Conservation (phyloP, 2,329 filamentous ascomycete species). For the Arthrobotrys megalospora region DNA sequence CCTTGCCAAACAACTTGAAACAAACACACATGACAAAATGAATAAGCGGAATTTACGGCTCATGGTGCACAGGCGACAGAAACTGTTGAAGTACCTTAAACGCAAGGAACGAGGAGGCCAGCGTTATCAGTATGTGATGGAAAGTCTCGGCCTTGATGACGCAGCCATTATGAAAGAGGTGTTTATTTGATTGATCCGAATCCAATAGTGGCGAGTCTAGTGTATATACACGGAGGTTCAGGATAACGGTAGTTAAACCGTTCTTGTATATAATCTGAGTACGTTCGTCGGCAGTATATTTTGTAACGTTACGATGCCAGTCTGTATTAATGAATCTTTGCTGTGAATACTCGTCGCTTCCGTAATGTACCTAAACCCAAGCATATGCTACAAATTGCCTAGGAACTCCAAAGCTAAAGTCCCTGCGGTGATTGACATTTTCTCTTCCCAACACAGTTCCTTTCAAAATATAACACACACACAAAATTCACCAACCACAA, state of each 20-base stretch:
- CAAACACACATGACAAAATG: conserved; percentile 85
- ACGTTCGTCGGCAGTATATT: not conserved
- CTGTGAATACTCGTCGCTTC: too few species aligned
- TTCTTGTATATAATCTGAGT: conserved; percentile 4
- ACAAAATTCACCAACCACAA: not conserved
- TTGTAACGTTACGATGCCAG: too few species aligned
- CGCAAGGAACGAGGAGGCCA: conserved; percentile 90
- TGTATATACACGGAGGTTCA: not conserved
- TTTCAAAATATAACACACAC: conserved; percentile 15
- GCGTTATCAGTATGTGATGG: conserved; percentile 87
- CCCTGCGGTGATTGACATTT: not conserved
- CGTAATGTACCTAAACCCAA: too few species aligned
- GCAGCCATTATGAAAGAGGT: conserved; percentile 63
- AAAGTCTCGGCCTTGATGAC: conserved; percentile 80
- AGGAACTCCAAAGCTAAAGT: not conserved
- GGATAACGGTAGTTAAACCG: too few species aligned
- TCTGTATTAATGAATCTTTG: too few species aligned
- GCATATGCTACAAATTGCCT: not conserved
- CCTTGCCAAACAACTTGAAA: conserved; percentile 79
- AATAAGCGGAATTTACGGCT: conserved; percentile 92
- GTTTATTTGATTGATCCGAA: conserved; percentile 59
- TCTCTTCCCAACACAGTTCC: not conserved
- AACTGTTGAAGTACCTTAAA: conserved; percentile 87
- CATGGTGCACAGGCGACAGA: conserved; percentile 90
- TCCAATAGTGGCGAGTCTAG: not conserved